Evolutionary conservation across 2,329 filamentous ascomycete genomes (phyloP).

Genomic region (Aureobasidium namibiae): DNA sequence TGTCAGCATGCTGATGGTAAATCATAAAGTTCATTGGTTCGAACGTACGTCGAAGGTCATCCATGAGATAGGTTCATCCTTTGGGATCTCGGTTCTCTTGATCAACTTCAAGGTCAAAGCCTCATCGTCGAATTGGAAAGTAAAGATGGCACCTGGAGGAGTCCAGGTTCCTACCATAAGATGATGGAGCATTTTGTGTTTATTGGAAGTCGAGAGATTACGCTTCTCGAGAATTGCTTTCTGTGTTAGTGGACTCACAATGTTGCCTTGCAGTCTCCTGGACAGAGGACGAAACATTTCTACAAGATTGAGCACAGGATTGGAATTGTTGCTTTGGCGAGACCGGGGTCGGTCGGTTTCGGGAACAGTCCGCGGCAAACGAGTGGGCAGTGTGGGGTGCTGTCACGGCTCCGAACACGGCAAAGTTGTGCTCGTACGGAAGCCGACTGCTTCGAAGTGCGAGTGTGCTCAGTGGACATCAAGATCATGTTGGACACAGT

Average conservation of each 20-base stretch:
- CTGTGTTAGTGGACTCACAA: not conserved
- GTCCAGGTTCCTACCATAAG: constrained; percentile 89
- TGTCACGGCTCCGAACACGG: not conserved
- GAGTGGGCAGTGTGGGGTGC: not conserved
- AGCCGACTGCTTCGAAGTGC: not conserved
- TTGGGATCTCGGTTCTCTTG: constrained; percentile 71
- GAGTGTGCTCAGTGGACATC: not conserved
- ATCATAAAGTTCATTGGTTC: not conserved
- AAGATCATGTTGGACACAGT: not conserved
- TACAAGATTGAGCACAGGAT: constrained; percentile 1
- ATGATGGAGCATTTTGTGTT: constrained; percentile 66
- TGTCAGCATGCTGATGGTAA: not conserved
- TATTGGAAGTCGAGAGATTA: not conserved
- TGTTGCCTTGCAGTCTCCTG: not conserved
- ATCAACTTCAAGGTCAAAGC: constrained; percentile 63
- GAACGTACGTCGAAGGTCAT: constrained; percentile 74
- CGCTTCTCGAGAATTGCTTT: not conserved
- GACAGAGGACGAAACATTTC: not conserved
- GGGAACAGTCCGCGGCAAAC: not conserved
- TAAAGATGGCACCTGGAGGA: constrained; percentile 81
- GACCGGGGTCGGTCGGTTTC: not conserved
- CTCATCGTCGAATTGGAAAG: constrained; percentile 79
- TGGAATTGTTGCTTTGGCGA: not conserved
- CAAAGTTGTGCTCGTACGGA: not conserved
- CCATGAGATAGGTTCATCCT: constrained; percentile 86